A percentile compares a stretch with the other conserved stretches of the same genome.
These are phyloP conservation scores for Penicillium freii DNA, from an alignment of 2,329 filamentous ascomycete genomes.

Conservation along the genomic window DNA sequence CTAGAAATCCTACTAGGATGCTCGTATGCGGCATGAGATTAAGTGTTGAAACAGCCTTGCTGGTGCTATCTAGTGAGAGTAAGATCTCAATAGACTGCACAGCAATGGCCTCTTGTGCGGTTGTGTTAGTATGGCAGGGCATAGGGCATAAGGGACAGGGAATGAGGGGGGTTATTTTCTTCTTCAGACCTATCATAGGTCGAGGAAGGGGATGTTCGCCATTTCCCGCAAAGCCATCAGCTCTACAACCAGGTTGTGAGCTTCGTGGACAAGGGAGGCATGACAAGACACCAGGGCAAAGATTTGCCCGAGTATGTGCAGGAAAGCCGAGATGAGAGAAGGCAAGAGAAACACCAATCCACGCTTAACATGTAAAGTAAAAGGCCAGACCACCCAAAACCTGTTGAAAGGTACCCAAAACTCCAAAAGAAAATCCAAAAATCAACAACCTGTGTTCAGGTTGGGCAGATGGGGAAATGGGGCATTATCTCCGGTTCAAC, in stretches of 20 bases:
- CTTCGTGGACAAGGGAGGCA: not conserved
- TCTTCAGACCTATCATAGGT: not conserved
- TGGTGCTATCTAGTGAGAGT: conserved; percentile 9
- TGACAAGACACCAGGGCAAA: not conserved
- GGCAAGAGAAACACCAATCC: conserved; percentile 22
- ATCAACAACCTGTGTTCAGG: conserved; percentile 27
- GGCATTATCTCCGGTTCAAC: conserved; percentile 54
- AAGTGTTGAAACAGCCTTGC: conserved; percentile 30
- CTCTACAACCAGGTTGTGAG: not conserved
- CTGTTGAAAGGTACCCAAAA: conserved; percentile 45
- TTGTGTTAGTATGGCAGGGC: conserved; percentile 11
- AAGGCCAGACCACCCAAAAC: conserved; percentile 31
- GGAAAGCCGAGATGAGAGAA: conserved; percentile 12
- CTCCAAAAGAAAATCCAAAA: conserved; percentile 33
- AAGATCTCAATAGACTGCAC: conserved; percentile 4
- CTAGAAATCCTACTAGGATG: conserved; percentile 1
- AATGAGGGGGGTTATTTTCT: not conserved
- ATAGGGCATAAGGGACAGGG: not conserved
- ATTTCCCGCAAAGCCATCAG: not conserved
- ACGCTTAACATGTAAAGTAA: conserved; percentile 21
- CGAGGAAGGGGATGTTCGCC: not conserved
- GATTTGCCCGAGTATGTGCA: conserved; percentile 13
- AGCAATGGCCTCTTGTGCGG: conserved; percentile 10
- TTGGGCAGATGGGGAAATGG: conserved; percentile 11
- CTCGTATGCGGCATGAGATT: conserved; percentile 12